Evolutionary conservation across 1,284 basidiomycete genomes (phyloP).

Genomic region (Fomitiporia mediterranea): DNA sequence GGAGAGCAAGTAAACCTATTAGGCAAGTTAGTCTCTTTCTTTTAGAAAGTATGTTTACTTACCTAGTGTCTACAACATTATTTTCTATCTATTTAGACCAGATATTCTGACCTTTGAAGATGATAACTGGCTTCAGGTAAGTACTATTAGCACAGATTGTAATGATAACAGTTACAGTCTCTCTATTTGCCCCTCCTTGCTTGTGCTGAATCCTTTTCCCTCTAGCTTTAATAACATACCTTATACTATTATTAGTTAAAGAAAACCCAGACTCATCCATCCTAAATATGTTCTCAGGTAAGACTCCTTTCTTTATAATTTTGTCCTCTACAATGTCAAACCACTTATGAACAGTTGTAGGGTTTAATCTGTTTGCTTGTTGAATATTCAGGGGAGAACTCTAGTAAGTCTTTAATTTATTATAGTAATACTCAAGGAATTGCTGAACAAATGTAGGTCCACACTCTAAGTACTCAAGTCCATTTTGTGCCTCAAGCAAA

Average conservation of each 20-base stretch:
- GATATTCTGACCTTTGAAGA: conserved; percentile 25
- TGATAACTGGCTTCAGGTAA: not conserved
- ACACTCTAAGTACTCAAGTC: too few species aligned
- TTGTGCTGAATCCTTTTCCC: conserved; percentile 28
- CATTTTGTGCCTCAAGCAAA: too few species aligned
- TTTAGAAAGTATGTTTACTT: conserved; percentile 17
- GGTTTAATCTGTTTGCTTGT: conserved; percentile 28
- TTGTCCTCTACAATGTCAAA: conserved; percentile 24
- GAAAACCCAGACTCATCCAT: conserved; percentile 36
- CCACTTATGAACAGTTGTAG: conserved; percentile 24
- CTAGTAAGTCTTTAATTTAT: conserved; percentile 27
- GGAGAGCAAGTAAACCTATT: not conserved
- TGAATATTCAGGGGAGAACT: conserved; percentile 27
- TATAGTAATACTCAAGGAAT: conserved; percentile 19
- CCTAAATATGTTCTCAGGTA: conserved; percentile 29
- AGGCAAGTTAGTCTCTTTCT: not conserved
- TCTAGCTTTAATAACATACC: conserved; percentile 26
- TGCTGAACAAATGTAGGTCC: too few species aligned
- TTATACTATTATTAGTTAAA: conserved; percentile 20
- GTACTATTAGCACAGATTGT: conserved; percentile 1
- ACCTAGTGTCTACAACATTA: conserved; percentile 28
- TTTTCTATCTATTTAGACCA: conserved; percentile 27
- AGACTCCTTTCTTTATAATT: conserved; percentile 19
- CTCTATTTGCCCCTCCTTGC: conserved; percentile 28
- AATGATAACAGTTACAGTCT: conserved; percentile 30